phyloP scores from a whole-genome alignment of 345 rosid species.

The Populus euphratica region DNA sequence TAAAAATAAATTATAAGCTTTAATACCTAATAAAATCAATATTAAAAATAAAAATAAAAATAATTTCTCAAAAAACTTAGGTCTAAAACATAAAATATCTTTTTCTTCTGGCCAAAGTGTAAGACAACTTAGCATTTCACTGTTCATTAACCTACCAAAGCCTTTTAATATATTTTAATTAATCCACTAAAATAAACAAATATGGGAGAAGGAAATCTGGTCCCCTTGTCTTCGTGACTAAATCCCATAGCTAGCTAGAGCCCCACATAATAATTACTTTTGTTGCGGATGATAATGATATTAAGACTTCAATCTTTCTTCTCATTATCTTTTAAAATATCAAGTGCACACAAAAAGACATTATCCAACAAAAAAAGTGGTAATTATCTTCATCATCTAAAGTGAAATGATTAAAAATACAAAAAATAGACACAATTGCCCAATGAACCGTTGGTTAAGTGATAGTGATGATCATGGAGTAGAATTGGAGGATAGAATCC shows the following conservation, averaged over 20 bases:
- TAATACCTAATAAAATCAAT: too few species aligned
- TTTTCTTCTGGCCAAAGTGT: too few species aligned
- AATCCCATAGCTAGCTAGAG: neutral
- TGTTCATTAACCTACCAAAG: too few species aligned
- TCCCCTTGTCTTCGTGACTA: neutral
- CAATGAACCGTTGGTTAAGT: neutral
- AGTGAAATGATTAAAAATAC: neutral
- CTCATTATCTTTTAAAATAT: neutral
- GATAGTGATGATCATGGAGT: neutral
- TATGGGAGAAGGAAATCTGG: neutral
- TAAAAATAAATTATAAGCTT: too few species aligned
- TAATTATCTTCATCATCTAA: neutral
- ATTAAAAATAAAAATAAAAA: too few species aligned
- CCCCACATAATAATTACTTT: neutral
- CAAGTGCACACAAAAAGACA: neutral
- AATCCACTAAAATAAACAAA: neutral
- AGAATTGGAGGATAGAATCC: neutral
- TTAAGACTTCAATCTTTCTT: neutral
- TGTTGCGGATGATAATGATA: neutral
- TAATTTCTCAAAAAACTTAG: too few species aligned
- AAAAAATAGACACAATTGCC: neutral
- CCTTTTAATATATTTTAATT: neutral
- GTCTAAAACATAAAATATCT: too few species aligned
- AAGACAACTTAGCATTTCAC: too few species aligned
- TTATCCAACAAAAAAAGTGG: neutral